Conservation (phyloP, 192 early-diverging fungal species). For the Pilaira anomala region DNA sequence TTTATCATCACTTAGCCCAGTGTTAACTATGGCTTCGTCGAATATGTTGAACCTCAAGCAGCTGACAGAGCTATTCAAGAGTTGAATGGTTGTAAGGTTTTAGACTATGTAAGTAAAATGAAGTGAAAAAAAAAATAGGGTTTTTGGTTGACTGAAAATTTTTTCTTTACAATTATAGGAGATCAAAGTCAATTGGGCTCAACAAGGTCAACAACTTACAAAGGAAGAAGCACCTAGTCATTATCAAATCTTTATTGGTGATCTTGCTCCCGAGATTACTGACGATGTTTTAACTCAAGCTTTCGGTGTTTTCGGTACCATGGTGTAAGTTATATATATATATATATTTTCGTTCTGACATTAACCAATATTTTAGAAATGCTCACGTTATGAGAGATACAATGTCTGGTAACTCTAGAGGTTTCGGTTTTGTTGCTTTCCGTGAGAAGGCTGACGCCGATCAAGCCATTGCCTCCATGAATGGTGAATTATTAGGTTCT, state of each 20-base stretch:
- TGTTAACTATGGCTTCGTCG: constrained; percentile 88
- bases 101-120: constrained; percentile 48
- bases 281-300: constrained; percentile 77
- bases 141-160: background rate
- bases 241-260: constrained; percentile 88
- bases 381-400: constrained; percentile 93
- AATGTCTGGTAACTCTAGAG: constrained; percentile 82
- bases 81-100: constrained; percentile 67
- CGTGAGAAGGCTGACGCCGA: constrained; percentile 85
- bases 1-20: constrained; percentile 13
- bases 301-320: constrained; percentile 64
- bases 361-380: constrained; percentile 47
- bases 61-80: constrained; percentile 72
- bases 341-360: background rate
- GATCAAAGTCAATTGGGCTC: constrained; percentile 32
- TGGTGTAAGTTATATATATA: constrained; percentile 57
- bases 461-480: constrained; percentile 79
- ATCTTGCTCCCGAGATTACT: constrained; percentile 83
- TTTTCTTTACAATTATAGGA: constrained; percentile 17
- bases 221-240: constrained; percentile 47
- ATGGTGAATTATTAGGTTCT: constrained; percentile 82
- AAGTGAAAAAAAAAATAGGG: background rate
- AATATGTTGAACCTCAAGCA: constrained; percentile 64
- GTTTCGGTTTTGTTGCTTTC: constrained; percentile 90
- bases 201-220: constrained; percentile 18